These are phyloP conservation scores for Trichoderma reesei DNA, from an alignment of 495 filamentous ascomycete species.

Conservation along the genomic window DNA sequence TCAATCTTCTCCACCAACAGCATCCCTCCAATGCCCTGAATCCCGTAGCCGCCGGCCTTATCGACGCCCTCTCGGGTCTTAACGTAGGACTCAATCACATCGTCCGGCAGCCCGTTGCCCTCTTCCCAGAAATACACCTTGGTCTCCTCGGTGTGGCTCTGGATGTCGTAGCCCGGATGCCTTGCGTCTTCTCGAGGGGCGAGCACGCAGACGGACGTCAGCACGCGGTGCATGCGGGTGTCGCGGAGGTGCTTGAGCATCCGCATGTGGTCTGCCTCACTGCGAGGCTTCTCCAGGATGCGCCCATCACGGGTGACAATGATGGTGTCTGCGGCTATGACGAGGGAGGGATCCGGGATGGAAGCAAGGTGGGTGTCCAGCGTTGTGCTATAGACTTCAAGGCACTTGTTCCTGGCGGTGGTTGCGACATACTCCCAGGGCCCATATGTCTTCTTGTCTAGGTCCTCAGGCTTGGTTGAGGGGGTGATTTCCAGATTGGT, in stretches of 20 bases:
- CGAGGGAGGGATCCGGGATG: conserved; percentile 60
- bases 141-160: conserved; percentile 79
- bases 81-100: conserved; percentile 71
- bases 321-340: conserved; percentile 87
- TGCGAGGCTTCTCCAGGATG: conserved; percentile 83
- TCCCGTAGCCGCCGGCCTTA: conserved; percentile 92
- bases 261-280: conserved; percentile 64
- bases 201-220: conserved; percentile 73
- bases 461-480: conserved; percentile 45
- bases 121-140: conserved; percentile 64
- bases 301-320: conserved; percentile 64
- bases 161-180: conserved; percentile 76
- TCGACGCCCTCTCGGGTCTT: conserved; percentile 84
- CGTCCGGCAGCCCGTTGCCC: conserved; percentile 61
- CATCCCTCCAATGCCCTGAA: conserved; percentile 75
- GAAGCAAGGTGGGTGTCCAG: conserved; percentile 36
- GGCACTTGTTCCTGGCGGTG: conserved; percentile 74
- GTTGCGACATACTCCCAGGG: conserved; percentile 59
- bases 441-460: conserved; percentile 13
- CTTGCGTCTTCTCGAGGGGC: conserved; percentile 64
- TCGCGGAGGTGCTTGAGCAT: conserved; percentile 79
- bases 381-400: conserved; percentile 63
- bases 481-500: conserved; percentile 70
- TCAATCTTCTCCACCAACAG: conserved; percentile 81
- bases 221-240: conserved; percentile 59